Evolutionary conservation across 176 grass and related monocot genomes (phyloP), one percentile per base, ranked within the genome.

Genomic region (Aegilops sharonensis): DNA sequence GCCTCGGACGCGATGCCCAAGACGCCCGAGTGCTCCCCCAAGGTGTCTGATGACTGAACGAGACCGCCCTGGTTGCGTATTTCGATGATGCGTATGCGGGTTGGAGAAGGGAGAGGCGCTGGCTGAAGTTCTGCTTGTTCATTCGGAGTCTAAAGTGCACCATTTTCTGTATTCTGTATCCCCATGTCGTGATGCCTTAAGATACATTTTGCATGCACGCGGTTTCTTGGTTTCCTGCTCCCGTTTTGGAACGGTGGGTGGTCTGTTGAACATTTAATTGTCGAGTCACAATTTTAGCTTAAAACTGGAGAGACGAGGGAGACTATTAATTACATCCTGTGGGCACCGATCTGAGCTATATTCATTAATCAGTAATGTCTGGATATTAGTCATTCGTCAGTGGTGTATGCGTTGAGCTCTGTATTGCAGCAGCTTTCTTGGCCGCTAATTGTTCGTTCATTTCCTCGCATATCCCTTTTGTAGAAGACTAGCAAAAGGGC

Each of bases 21-120:
- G 79, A 84, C 77, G 12, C 87, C 91, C 0, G 87, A 92, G 54
- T 85, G 84, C 68, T 89, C 91, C 29, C 91, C 85, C 0, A 78
- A 87, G 63, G 91, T 81, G 32, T 79, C 76, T 6, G 87, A 89
- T 65, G 64, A 78, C 30, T 92, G 78, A 66, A 14, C 3, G 5
- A 84, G 83, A 43, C 54, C 9, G 11, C 13, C 24, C 31, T 3
- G 10, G 78, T 60, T 37, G 17, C 8, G 29, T 21, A 24, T 78
- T 56, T 71, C 13, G 4, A 54, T 20, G 29, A 29, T 29, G 34
- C 4, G 1, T 36, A 23, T 36, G 29, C 2, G 61, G 27, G 62
- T 69, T 36, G 13, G 65, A 34, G 59, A 27, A 50, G n/a, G 36
- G 8, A 8, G 18, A 11, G 17, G 54, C 0, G 17, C 54, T 57